Evolutionary conservation across 495 filamentous ascomycete species (phyloP).

Genomic region (Trichoderma virens): DNA sequence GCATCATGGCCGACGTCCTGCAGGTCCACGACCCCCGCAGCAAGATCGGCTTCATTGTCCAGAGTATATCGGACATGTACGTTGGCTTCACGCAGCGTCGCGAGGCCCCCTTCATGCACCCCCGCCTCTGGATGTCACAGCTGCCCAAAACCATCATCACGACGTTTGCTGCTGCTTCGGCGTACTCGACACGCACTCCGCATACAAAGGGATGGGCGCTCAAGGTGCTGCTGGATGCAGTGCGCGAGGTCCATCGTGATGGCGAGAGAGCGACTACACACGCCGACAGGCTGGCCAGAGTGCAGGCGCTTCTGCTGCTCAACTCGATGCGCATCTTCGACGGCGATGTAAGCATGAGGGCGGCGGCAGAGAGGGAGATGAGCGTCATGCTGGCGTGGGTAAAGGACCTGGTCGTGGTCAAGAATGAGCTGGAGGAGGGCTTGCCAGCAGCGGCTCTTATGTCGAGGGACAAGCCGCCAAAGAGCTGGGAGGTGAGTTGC

Average conservation of each 20-base stretch:
- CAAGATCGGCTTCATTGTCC: conserved; percentile 8
- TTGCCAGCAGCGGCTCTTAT: background rate
- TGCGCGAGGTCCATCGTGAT: conserved; percentile 17
- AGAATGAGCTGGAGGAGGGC: conserved; percentile 9
- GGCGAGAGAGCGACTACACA: conserved; percentile 17
- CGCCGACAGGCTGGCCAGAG: conserved; percentile 25
- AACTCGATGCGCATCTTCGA: conserved; percentile 33
- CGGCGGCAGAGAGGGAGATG: conserved; percentile 27
- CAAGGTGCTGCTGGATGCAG: conserved; percentile 19
- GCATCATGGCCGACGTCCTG: background rate
- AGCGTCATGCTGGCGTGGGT: conserved; percentile 1
- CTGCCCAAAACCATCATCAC: conserved; percentile 24
- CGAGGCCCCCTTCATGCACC: conserved; percentile 8
- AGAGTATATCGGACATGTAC: background rate
- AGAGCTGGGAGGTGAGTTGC: conserved; percentile 22
- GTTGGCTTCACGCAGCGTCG: background rate
- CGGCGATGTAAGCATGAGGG: conserved; percentile 25
- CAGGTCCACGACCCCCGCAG: conserved; percentile 10
- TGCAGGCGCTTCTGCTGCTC: conserved; percentile 28
- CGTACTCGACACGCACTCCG: conserved; percentile 25
- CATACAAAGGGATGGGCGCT: conserved; percentile 25
- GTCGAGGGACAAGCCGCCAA: conserved; percentile 15
- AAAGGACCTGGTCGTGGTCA: conserved; percentile 7
- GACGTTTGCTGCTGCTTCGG: conserved; percentile 23
- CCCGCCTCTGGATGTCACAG: conserved; percentile 22